phyloP scores from a whole-genome alignment of 2,329 filamentous ascomycete species.

The Proliferodiscus dingleyae region DNA sequence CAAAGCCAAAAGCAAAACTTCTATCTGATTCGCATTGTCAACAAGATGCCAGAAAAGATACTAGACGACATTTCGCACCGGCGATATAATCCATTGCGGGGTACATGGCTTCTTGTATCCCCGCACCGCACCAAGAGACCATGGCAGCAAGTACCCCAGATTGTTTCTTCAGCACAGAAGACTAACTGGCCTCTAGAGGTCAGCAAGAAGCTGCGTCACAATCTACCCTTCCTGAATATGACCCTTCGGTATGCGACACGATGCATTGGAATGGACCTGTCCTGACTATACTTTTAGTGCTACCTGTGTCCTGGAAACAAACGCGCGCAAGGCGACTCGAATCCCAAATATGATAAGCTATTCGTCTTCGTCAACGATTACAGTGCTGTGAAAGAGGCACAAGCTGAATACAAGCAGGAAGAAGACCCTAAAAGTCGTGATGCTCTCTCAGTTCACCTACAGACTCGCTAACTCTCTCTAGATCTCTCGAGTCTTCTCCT shows the following conservation, averaged over 20 bases:
- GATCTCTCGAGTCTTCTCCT: constrained; percentile 73
- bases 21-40: too few relatives aligned
- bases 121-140: constrained; percentile 94
- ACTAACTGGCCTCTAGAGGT: constrained; percentile 49
- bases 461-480: constrained; percentile 31
- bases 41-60: constrained; percentile 64
- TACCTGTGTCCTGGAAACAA: constrained; percentile 92
- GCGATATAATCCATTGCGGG: constrained; percentile 86
- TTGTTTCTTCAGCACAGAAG: not conserved
- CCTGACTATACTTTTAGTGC: constrained; percentile 51
- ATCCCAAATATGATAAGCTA: constrained; percentile 80
- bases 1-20: too few relatives aligned
- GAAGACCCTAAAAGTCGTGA: constrained; percentile 22
- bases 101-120: constrained; percentile 89
- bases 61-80: constrained; percentile 96
- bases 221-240: constrained; percentile 71
- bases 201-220: constrained; percentile 70
- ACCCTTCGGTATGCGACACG: constrained; percentile 53
- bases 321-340: constrained; percentile 78
- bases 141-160: constrained; percentile 71
- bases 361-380: constrained; percentile 98
- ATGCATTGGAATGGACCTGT: not conserved
- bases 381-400: constrained; percentile 90
- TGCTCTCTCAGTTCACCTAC: constrained; percentile 4
- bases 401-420: constrained; percentile 65